These are phyloP conservation scores for Tricholoma furcatifolium DNA, from an alignment of 768 basidiomycete species.

Conservation along the genomic window DNA sequence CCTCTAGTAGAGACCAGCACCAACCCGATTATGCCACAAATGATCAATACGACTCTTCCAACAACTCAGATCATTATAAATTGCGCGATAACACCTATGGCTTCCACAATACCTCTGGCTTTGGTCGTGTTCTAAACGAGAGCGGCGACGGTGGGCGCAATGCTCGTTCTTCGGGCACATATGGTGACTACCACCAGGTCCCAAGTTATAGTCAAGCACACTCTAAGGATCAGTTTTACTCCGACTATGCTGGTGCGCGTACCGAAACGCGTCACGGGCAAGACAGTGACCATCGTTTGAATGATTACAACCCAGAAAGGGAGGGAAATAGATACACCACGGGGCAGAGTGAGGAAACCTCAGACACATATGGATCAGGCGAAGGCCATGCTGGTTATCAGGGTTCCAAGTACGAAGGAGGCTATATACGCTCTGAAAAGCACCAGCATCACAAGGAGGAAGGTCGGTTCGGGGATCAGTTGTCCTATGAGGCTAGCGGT, in stretches of 20 bases:
- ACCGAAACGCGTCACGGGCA: too few relatives aligned
- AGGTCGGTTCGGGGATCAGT: slow-evolving; percentile 3
- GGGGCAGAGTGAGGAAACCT: neutral
- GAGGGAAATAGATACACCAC: neutral
- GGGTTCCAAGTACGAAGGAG: neutral
- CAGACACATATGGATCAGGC: slow-evolving; percentile 6
- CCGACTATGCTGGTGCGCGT: too few relatives aligned
- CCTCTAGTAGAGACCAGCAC: too few relatives aligned
- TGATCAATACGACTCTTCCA: neutral
- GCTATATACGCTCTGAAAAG: slow-evolving; percentile 8
- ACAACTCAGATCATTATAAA: neutral
- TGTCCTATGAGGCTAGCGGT: slow-evolving; percentile 17
- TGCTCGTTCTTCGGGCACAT: neutral
- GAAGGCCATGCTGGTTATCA: slow-evolving; percentile 12
- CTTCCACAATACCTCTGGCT: neutral
- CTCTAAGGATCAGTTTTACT: too few relatives aligned
- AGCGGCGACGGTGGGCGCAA: neutral
- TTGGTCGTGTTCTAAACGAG: neutral
- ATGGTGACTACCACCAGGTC: too few relatives aligned
- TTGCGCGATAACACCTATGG: neutral
- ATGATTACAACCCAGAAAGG: too few relatives aligned
- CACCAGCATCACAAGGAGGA: slow-evolving; percentile 4
- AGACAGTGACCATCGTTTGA: too few relatives aligned
- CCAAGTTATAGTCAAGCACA: too few relatives aligned
- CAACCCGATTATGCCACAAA: too few relatives aligned